Percentiles rank a stretch among this genome's conserved stretches.
These are phyloP conservation scores for Plenodomus biglobosus DNA, from an alignment of 2,329 filamentous ascomycete species.

Conservation along the genomic window DNA sequence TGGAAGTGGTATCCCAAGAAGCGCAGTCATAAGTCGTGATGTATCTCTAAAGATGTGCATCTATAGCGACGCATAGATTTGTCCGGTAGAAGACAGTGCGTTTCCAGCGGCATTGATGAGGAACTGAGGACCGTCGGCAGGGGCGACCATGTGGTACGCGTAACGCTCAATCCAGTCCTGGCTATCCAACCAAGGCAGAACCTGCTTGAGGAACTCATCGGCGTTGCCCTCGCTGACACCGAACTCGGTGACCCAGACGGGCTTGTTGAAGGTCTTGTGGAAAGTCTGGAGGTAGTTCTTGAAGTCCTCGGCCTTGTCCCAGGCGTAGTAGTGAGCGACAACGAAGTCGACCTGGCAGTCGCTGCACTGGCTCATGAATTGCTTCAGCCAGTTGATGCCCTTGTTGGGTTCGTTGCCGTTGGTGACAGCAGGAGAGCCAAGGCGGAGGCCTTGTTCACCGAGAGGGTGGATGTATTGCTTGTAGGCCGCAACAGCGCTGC, in stretches of 20 bases:
- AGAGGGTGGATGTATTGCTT: constrained; percentile 32
- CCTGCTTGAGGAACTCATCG: constrained; percentile 33
- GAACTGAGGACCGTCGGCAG: constrained; percentile 17
- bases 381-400: constrained; percentile 37
- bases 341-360: constrained; percentile 42
- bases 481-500: constrained; percentile 24
- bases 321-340: constrained; percentile 43
- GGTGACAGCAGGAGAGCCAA: constrained; percentile 43
- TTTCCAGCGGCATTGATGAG: constrained; percentile 22
- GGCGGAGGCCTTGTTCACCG: constrained; percentile 25
- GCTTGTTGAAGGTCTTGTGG: constrained; percentile 29
- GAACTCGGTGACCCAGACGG: constrained; percentile 45
- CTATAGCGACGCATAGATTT: constrained; percentile 15
- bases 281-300: constrained; percentile 43
- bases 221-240: constrained; percentile 29
- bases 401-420: constrained; percentile 27
- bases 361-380: constrained; percentile 29
- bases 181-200: constrained; percentile 41
- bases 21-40: constrained; percentile 9
- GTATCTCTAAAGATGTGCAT: constrained; percentile 1
- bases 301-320: constrained; percentile 36
- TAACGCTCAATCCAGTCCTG: constrained; percentile 39
- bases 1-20: not conserved
- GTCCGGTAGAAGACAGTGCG: constrained; percentile 23
- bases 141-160: constrained; percentile 35